Evolutionary conservation across 345 rosid genomes (phyloP).

Genomic region (Citrus mangshanensis): DNA sequence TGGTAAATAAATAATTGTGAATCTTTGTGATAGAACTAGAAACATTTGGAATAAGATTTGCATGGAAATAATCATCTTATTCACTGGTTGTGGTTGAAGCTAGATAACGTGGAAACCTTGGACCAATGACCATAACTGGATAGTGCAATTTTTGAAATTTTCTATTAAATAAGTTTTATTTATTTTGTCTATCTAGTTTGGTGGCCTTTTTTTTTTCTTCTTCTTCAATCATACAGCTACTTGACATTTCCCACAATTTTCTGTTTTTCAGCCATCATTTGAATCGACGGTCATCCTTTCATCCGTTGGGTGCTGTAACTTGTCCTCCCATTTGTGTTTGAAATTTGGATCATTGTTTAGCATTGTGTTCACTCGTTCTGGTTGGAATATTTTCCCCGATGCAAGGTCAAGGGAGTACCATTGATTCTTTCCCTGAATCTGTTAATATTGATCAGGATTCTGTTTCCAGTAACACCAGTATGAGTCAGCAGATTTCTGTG

Average conservation of each 20-base stretch:
- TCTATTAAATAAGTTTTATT: neutral
- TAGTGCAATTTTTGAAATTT: conserved; percentile 7
- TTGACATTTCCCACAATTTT: neutral
- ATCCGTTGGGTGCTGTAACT: conserved; percentile 24
- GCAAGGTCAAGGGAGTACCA: conserved; percentile 53
- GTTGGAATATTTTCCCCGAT: conserved; percentile 37
- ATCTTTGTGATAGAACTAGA: neutral
- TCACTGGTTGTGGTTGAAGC: conserved; percentile 10
- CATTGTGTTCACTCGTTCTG: conserved; percentile 21
- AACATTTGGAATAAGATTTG: neutral
- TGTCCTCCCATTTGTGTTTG: neutral
- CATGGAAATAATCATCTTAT: neutral
- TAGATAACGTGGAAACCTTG: conserved; percentile 1
- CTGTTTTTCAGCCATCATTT: conserved; percentile 14
- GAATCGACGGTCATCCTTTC: conserved; percentile 13
- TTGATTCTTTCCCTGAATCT: conserved; percentile 54
- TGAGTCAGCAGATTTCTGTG: conserved; percentile 38
- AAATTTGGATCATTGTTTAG: conserved; percentile 16
- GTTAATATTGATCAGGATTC: conserved; percentile 54
- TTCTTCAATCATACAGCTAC: neutral
- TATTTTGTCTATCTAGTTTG: neutral
- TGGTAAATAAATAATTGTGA: neutral
- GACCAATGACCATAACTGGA: conserved; percentile 23
- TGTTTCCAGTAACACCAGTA: conserved; percentile 27
- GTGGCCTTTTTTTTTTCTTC: neutral